phyloP scores from a whole-genome alignment of 73 alveolate genomes.

The Uronychia setigera region DNA sequence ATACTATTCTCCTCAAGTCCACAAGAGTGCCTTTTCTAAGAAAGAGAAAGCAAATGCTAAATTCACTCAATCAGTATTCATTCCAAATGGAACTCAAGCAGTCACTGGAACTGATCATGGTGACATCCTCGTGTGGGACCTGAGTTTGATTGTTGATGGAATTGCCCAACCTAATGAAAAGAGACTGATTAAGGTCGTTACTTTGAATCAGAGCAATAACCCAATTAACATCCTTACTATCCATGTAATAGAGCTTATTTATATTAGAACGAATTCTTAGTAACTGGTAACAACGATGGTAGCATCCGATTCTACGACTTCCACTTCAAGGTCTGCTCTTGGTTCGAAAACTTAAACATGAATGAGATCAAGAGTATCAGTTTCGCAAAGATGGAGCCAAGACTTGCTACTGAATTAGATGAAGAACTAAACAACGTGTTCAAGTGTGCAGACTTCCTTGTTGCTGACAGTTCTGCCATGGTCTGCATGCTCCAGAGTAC shows the following conservation, averaged over 20 bases:
- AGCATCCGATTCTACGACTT: slow-evolving; percentile 97
- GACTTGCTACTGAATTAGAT: slow-evolving; percentile 45
- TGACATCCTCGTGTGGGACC: slow-evolving; percentile 97
- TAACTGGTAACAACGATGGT: slow-evolving; percentile 96
- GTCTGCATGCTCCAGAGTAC: slow-evolving; percentile 81
- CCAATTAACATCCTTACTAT: slow-evolving; percentile 90
- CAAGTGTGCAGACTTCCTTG: slow-evolving; percentile 91
- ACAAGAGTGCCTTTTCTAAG: slow-evolving; percentile 56
- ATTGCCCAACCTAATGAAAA: slow-evolving; percentile 95
- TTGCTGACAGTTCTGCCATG: slow-evolving; percentile 90
- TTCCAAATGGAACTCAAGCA: slow-evolving; percentile 89
- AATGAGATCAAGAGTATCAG: slow-evolving; percentile 85
- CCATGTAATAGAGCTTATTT: slow-evolving; percentile 45
- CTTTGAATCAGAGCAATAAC: slow-evolving; percentile 85
- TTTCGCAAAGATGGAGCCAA: slow-evolving; percentile 86
- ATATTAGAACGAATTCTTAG: slow-evolving; percentile 76
- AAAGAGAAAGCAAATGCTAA: slow-evolving; percentile 80
- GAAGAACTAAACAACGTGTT: slow-evolving; percentile 79
- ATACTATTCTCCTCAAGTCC: slow-evolving; percentile 74
- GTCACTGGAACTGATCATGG: slow-evolving; percentile 98
- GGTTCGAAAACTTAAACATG: slow-evolving; percentile 95
- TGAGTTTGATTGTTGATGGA: slow-evolving; percentile 94
- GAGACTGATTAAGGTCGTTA: slow-evolving; percentile 94
- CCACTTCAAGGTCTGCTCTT: slow-evolving; percentile 92
- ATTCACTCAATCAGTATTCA: slow-evolving; percentile 93